Evolutionary conservation across 1,139 yeast species (phyloP), one percentile per base, ranked within the genome.

Genomic region (Yamadazyma triangularis): DNA sequence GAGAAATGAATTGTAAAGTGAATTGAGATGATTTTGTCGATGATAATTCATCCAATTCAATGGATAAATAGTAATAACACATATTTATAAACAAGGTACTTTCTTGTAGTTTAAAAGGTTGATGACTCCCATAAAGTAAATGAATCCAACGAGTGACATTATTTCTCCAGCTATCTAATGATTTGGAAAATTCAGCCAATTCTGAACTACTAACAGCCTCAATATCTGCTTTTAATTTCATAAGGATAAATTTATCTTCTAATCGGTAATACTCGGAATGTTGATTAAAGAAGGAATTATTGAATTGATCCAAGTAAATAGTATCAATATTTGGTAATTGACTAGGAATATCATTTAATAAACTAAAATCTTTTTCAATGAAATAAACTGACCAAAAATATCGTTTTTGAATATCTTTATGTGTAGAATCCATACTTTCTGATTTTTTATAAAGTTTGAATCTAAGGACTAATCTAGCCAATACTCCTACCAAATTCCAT

Each of bases 1-100:
- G 63, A 21, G 67, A 62, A 26, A 65, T 48, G 36, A 63, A 68
- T 36, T 66, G 71, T 18, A 66, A 50, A 4, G 70, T 59, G 42
- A 64, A 65, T 40, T 65, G 72, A 25, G 58, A 55, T 30, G 63
- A 56, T 34, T 64, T 64, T 13, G 60, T 55, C 4, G 57, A 38
- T 2, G 69, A 60, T 4, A 65, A 37, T 42, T 64, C 70, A 44
- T 67, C 73, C 18, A 67, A 39, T 40, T 66, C 73, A 14, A 66
- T 58, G 28, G 59, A 48, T 19, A 66, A 44, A 38, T 61, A 67
- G 41, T 59, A 66, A 41, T 61, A 66, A 42, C 64, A 55, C 36
- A 65, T 41, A 38, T 65, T 63, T 16, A 61, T 50, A 26, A 56
- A 42, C 1, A 66, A 55, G 5, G 61, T 54, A 35, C 48, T 51